A percentile compares a stretch with the other conserved stretches of the same genome.
Evolutionary conservation across 305 asterid species (phyloP).

Genomic region (Caryopteris hybrid): DNA sequence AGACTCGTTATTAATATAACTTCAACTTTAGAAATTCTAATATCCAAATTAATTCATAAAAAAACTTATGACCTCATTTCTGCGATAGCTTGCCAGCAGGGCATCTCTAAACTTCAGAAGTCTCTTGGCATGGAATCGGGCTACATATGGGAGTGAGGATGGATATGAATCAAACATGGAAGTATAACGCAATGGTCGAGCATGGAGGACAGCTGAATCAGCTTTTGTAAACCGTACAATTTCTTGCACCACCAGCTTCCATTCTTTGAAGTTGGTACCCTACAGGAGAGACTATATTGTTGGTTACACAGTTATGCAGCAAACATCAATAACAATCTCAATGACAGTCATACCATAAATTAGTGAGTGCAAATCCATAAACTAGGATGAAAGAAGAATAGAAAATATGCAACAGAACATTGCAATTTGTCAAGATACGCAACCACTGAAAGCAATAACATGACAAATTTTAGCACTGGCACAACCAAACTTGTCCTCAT

Average conservation of each 20-base stretch:
- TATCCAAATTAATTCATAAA: not conserved
- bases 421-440: not conserved
- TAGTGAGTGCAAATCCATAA: not conserved
- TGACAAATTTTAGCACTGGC: not conserved
- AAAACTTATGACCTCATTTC: slow-evolving; percentile 61
- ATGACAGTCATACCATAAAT: not conserved
- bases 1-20: not conserved
- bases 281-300: slow-evolving; percentile 36
- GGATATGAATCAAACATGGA: slow-evolving; percentile 73
- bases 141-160: slow-evolving; percentile 69
- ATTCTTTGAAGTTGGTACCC: slow-evolving; percentile 95
- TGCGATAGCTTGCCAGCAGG: slow-evolving; percentile 80
- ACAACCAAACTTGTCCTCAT: slow-evolving; percentile 7
- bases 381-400: slow-evolving; percentile 9
- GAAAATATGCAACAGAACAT: not conserved
- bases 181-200: slow-evolving; percentile 82
- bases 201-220: slow-evolving; percentile 41
- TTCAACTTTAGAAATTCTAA: slow-evolving; percentile 6
- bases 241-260: slow-evolving; percentile 94
- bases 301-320: slow-evolving; percentile 35
- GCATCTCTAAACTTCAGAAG: slow-evolving; percentile 90
- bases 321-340: slow-evolving; percentile 9
- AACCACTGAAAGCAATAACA: not conserved
- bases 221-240: slow-evolving; percentile 66
- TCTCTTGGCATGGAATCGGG: slow-evolving; percentile 90